Evolutionary conservation across 495 filamentous ascomycete genomes (phyloP).

Genomic region (Halenospora varia): DNA sequence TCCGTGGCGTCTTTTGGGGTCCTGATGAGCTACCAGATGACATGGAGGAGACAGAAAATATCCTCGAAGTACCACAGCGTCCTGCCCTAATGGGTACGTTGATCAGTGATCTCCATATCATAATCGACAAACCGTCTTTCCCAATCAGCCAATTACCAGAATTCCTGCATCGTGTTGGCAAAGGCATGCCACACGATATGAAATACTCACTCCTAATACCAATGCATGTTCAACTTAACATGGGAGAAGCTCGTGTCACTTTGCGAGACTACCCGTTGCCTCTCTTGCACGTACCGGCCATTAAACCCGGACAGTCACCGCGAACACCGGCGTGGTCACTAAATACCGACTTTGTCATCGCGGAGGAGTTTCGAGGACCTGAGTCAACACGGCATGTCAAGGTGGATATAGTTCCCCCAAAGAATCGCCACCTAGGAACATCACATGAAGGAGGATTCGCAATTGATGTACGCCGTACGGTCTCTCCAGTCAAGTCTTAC

Average conservation of each 20-base stretch:
- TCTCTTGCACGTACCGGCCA: slow-evolving; percentile 81
- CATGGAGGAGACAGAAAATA: slow-evolving; percentile 74
- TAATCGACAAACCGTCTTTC: slow-evolving; percentile 92
- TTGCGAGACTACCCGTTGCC: slow-evolving; percentile 93
- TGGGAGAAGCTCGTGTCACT: slow-evolving; percentile 83
- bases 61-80: slow-evolving; percentile 82
- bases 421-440: slow-evolving; percentile 31
- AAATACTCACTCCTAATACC: slow-evolving; percentile 85
- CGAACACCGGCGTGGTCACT: slow-evolving; percentile 78
- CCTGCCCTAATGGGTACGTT: slow-evolving; percentile 77
- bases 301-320: slow-evolving; percentile 73
- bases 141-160: slow-evolving; percentile 71
- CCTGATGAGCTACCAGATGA: slow-evolving; percentile 77
- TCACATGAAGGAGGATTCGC: slow-evolving; percentile 60
- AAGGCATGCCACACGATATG: slow-evolving; percentile 91
- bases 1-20: slow-evolving; percentile 78
- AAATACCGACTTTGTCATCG: slow-evolving; percentile 91
- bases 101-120: slow-evolving; percentile 80
- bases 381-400: slow-evolving; percentile 75
- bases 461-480: slow-evolving; percentile 84
- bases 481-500: slow-evolving; percentile 94
- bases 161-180: slow-evolving; percentile 84
- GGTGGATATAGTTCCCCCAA: slow-evolving; percentile 80
- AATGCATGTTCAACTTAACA: slow-evolving; percentile 82
- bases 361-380: slow-evolving; percentile 80